phyloP scores from a whole-genome alignment of 2,329 filamentous ascomycete genomes.

The Daldinia sp. region DNA sequence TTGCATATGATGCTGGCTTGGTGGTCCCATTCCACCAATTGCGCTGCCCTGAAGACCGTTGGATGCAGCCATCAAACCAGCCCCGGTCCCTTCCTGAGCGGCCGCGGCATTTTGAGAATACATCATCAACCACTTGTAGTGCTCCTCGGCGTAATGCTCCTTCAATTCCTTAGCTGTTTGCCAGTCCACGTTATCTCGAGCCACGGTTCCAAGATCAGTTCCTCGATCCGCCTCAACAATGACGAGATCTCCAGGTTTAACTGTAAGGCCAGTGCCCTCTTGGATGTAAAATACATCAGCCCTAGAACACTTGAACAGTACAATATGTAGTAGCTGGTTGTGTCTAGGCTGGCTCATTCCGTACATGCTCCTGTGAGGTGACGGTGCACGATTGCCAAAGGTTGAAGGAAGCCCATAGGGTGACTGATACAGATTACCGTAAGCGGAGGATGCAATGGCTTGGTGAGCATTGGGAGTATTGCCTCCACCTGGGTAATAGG shows the following conservation, averaged over 20 bases:
- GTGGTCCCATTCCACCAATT: constrained; percentile 82
- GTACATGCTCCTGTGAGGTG: constrained; percentile 73
- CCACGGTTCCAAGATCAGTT: constrained; percentile 93
- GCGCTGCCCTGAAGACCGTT: constrained; percentile 76
- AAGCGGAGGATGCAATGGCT: constrained; percentile 54
- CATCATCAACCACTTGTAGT: constrained; percentile 99
- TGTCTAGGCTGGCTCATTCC: constrained; percentile 70
- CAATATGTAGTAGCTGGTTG: constrained; percentile 83
- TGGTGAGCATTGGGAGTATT: constrained; percentile 53
- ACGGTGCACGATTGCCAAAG: constrained; percentile 65
- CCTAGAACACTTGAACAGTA: constrained; percentile 95
- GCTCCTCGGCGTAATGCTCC: constrained; percentile 91
- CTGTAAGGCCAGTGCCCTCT: constrained; percentile 90
- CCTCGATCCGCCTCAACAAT: constrained; percentile 98
- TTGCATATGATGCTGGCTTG: constrained; percentile 78
- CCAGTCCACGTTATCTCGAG: constrained; percentile 87
- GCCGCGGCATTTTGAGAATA: constrained; percentile 84
- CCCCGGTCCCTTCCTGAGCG: constrained; percentile 67
- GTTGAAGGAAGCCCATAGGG: constrained; percentile 60
- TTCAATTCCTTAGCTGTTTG: constrained; percentile 89
- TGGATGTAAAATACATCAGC: constrained; percentile 98
- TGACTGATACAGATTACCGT: constrained; percentile 59
- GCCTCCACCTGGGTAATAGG: constrained; percentile 55
- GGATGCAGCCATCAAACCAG: constrained; percentile 72
- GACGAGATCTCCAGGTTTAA: constrained; percentile 92